Evolutionary conservation across 495 filamentous ascomycete genomes (phyloP).

Genomic region (Neurospora sp.): DNA sequence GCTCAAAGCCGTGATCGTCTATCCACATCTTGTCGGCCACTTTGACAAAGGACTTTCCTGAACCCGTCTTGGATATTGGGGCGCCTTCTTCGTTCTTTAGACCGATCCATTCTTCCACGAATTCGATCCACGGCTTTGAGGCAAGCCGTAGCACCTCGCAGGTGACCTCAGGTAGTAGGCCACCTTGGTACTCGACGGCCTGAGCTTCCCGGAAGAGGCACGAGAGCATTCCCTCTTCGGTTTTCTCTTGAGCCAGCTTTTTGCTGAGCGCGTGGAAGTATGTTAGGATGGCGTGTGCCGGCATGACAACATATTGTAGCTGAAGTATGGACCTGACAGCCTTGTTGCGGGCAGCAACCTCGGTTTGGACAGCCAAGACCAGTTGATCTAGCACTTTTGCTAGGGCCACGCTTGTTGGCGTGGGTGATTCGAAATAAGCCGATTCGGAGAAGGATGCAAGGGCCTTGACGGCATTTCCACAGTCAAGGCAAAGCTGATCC

Average conservation of each 20-base stretch:
- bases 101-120: conserved; percentile 70
- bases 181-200: conserved; percentile 50
- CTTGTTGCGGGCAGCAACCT: conserved; percentile 35
- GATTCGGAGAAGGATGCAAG: conserved; percentile 45
- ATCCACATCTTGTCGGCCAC: conserved; percentile 46
- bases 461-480: conserved; percentile 46
- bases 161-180: conserved; percentile 51
- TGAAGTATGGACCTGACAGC: conserved; percentile 51
- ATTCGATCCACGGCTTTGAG: conserved; percentile 59
- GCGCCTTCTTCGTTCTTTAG: conserved; percentile 46
- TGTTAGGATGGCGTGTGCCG: conserved; percentile 50
- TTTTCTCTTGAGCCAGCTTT: conserved; percentile 39
- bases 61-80: conserved; percentile 34
- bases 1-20: conserved; percentile 43
- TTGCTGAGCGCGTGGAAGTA: conserved; percentile 51
- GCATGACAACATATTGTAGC: conserved; percentile 54
- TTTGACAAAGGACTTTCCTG: conserved; percentile 48
- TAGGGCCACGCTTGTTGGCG: conserved; percentile 49
- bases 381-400: conserved; percentile 47
- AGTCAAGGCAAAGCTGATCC: conserved; percentile 44
- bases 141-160: conserved; percentile 56
- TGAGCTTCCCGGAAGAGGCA: conserved; percentile 54
- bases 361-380: conserved; percentile 44
- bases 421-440: conserved; percentile 29
- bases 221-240: conserved; percentile 63